A percentile compares a stretch with the other conserved stretches of the same genome.
phyloP scores from a whole-genome alignment of 225 moss, liverwort and hornwort genomes.

The Rhytidiadelphus loreus region DNA sequence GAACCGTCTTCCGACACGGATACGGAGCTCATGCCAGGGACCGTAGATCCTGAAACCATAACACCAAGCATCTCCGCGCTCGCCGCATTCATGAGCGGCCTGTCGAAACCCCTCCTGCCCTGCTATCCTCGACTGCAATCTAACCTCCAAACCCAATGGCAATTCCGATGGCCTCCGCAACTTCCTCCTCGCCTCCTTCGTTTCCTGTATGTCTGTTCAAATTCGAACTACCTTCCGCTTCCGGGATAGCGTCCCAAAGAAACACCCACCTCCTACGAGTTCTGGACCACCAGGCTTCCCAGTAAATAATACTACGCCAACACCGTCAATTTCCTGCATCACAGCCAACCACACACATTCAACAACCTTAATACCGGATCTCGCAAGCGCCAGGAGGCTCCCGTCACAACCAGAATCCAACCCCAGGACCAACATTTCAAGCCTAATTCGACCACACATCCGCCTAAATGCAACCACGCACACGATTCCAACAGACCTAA shows the following conservation, averaged over 20 bases:
- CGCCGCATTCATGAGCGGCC: conserved; percentile 32
- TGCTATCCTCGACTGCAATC: not conserved
- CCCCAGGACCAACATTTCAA: not conserved
- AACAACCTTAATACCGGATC: not conserved
- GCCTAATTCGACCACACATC: not conserved
- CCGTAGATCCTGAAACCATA: conserved; percentile 30
- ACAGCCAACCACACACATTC: not conserved
- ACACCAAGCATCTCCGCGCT: conserved; percentile 50
- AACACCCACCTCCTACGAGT: not conserved
- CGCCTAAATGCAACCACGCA: not conserved
- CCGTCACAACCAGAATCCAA: not conserved
- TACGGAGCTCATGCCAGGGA: conserved; percentile 38
- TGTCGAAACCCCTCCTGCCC: not conserved
- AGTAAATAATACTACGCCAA: not conserved
- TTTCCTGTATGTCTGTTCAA: not conserved
- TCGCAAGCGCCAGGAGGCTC: not conserved
- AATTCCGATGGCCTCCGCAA: not conserved
- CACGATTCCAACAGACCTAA: not conserved
- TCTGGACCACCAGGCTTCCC: not conserved
- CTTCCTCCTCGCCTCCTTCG: not conserved
- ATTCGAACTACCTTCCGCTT: not conserved
- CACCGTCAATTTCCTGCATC: not conserved
- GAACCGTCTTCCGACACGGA: conserved; percentile 75
- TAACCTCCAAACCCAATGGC: not conserved
- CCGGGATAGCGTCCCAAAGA: not conserved